Evolutionary conservation across 306 rosid species (phyloP).

Genomic region (Pterocarpus macrocarpus): DNA sequence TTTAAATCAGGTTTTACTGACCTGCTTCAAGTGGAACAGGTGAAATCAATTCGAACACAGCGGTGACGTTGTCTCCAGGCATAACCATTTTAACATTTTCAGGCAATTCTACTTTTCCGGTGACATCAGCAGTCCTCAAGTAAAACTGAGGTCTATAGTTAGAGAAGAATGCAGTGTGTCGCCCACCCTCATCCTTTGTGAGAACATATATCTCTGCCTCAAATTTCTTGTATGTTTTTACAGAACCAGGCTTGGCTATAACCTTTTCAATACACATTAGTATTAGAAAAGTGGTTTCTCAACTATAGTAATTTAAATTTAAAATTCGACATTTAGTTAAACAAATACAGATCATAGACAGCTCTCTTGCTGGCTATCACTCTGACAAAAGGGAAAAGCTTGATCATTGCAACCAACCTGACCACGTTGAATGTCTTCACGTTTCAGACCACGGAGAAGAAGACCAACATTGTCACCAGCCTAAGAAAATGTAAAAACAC

Average conservation of each 20-base stretch:
- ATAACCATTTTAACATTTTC: slow-evolving; percentile 94
- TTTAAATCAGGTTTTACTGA: slow-evolving; percentile 45
- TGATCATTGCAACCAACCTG: slow-evolving; percentile 66
- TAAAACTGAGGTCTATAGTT: slow-evolving; percentile 98
- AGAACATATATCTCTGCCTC: slow-evolving; percentile 98
- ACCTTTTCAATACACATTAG: slow-evolving; percentile 61
- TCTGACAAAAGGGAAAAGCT: slow-evolving; percentile 20
- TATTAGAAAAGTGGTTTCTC: slow-evolving; percentile 24
- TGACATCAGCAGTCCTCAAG: slow-evolving; percentile 96
- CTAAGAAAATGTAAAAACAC: slow-evolving; percentile 56
- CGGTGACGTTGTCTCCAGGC: slow-evolving; percentile 98
- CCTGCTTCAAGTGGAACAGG: slow-evolving; percentile 96
- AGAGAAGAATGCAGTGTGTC: slow-evolving; percentile 97
- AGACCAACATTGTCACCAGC: slow-evolving; percentile 99
- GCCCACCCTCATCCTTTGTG: slow-evolving; percentile 99
- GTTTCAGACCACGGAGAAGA: slow-evolving; percentile 96
- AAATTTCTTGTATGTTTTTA: slow-evolving; percentile 84
- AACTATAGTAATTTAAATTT: not conserved
- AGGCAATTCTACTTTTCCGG: slow-evolving; percentile 95
- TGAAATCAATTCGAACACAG: slow-evolving; percentile 80
- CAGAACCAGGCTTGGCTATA: slow-evolving; percentile 90
- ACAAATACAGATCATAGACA: slow-evolving; percentile 8
- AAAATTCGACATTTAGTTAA: slow-evolving; percentile 1
- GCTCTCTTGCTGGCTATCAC: slow-evolving; percentile 6
- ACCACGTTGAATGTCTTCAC: slow-evolving; percentile 97